These are phyloP conservation scores for Trichoderma orchidacearum DNA, from an alignment of 495 filamentous ascomycete genomes.

Conservation along the genomic window DNA sequence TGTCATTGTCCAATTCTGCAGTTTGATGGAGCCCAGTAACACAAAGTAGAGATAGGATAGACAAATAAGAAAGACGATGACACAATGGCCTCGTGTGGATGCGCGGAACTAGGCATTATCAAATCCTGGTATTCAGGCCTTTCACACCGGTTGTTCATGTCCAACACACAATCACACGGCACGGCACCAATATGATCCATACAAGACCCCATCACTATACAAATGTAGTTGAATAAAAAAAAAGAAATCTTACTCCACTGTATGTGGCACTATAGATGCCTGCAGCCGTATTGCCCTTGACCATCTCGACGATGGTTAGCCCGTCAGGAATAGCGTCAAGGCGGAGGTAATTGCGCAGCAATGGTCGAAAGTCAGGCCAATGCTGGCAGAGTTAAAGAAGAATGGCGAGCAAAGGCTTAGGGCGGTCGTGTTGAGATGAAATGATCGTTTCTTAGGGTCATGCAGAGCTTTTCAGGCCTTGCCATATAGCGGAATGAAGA, in stretches of 20 bases:
- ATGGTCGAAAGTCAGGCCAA: background rate
- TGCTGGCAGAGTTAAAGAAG: background rate
- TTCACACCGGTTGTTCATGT: no score
- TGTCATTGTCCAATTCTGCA: background rate
- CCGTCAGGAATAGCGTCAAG: background rate
- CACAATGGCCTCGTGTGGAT: no score
- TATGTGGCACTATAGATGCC: constrained; percentile 83
- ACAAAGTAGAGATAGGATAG: background rate
- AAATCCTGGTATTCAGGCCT: no score
- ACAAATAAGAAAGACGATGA: background rate
- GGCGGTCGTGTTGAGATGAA: background rate
- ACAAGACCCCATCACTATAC: no score
- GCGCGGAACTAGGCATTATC: no score
- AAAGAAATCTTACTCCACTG: constrained; percentile 58
- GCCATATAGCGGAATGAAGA: background rate
- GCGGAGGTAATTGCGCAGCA: no score
- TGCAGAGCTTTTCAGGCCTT: background rate
- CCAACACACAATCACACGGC: no score
- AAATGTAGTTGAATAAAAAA: background rate
- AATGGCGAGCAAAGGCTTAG: background rate
- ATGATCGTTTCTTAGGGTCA: background rate
- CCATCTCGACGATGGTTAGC: constrained; percentile 14
- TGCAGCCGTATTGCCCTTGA: constrained; percentile 16
- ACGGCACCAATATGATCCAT: no score
- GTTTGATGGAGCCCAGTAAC: background rate